Conservation (phyloP, 2,329 filamentous ascomycete species). For the Penicillium sp. region DNA sequence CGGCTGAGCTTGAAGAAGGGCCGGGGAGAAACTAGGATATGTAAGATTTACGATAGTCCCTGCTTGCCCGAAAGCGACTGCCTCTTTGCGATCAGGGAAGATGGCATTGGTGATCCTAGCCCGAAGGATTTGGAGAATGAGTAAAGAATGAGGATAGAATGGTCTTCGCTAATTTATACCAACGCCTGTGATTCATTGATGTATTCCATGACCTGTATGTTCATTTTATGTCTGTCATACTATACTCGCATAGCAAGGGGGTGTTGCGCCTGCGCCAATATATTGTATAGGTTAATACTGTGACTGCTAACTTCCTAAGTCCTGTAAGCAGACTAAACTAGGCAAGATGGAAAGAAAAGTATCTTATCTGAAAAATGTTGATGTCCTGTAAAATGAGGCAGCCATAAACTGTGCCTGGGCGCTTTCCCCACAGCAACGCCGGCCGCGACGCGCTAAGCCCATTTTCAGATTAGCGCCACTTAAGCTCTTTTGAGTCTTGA, state of each 20-base stretch:
- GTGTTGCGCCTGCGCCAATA: background rate
- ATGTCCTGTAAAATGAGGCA: background rate
- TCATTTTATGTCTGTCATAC: background rate
- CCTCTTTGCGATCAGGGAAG: constrained; percentile 93
- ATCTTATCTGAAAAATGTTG: background rate
- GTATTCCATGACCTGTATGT: background rate
- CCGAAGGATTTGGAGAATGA: constrained; percentile 95
- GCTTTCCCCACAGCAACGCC: constrained; percentile 3
- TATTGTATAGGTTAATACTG: background rate
- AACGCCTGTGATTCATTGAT: background rate
- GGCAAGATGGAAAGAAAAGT: no score
- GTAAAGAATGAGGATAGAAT: constrained; percentile 24
- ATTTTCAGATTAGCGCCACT: constrained; percentile 3
- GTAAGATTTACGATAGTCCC: constrained; percentile 98
- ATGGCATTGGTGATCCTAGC: constrained; percentile 91
- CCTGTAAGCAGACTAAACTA: background rate
- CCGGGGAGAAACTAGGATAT: constrained; percentile 88
- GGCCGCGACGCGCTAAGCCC: constrained; percentile 4
- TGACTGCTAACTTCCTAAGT: background rate
- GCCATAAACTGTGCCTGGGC: constrained; percentile 1
- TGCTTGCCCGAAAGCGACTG: constrained; percentile 96
- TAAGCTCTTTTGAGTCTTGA: constrained; percentile 1
- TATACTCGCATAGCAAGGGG: constrained; percentile 3
- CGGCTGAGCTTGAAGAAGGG: constrained; percentile 94
- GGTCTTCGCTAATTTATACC: background rate